These are phyloP conservation scores for Aurantiochytrium sp. DNA, from an alignment of 108 stramenopile species.

Conservation along the genomic window DNA sequence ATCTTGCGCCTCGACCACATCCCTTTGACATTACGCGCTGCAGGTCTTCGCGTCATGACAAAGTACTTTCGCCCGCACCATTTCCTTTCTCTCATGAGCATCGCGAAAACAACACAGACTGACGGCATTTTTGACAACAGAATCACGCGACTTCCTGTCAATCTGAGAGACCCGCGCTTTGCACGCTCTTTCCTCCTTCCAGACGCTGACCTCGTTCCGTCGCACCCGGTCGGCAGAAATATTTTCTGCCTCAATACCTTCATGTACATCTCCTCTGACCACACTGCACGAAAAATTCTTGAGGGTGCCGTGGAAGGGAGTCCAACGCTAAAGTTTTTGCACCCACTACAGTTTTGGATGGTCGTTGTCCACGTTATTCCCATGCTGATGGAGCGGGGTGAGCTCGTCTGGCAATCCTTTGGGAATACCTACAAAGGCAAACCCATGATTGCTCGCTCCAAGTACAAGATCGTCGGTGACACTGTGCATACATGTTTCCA, in stretches of 20 bases:
- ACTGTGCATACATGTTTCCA: background rate
- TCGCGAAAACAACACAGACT: background rate
- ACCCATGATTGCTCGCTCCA: background rate
- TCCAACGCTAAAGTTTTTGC: background rate
- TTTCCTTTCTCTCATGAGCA: background rate
- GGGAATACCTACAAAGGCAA: background rate
- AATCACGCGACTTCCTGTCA: background rate
- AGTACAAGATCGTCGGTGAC: background rate
- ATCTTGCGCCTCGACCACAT: background rate
- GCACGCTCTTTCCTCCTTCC: background rate
- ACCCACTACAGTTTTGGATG: slow-evolving; percentile 17
- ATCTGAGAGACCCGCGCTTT: background rate
- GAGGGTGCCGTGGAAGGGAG: background rate
- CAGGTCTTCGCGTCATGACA: background rate
- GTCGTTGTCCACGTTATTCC: background rate
- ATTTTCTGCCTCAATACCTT: slow-evolving; percentile 5
- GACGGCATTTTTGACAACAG: background rate
- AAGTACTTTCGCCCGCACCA: background rate
- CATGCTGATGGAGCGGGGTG: background rate
- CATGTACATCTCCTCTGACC: background rate
- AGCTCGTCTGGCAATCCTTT: background rate
- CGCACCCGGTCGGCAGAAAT: background rate
- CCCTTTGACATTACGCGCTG: background rate
- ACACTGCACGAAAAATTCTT: background rate
- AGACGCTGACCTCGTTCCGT: background rate